These are phyloP conservation scores for Porcisia deanei DNA, from an alignment of 208 protist genomes.

Conservation along the genomic window DNA sequence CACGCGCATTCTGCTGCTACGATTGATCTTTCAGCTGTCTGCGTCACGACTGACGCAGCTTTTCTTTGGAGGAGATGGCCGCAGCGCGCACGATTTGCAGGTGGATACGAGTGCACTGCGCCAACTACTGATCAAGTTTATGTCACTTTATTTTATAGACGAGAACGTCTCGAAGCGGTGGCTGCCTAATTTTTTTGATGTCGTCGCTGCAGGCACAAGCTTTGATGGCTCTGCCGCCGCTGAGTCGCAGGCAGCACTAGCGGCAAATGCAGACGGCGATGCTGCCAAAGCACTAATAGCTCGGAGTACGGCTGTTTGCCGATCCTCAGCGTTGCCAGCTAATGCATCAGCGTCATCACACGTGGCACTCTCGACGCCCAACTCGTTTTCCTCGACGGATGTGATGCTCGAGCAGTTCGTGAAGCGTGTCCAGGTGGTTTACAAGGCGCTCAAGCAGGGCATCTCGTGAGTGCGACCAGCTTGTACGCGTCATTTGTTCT, in stretches of 20 bases:
- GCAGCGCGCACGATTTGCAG: constrained; percentile 54
- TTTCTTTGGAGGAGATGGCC: constrained; percentile 83
- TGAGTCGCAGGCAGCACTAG: neutral
- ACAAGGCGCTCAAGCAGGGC: constrained; percentile 74
- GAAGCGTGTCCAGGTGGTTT: constrained; percentile 67
- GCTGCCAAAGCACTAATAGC: constrained; percentile 9
- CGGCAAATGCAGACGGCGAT: neutral
- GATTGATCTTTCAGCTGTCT: constrained; percentile 65
- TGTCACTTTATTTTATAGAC: constrained; percentile 79
- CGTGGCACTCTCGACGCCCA: neutral
- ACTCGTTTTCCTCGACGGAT: constrained; percentile 19
- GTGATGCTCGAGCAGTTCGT: constrained; percentile 43
- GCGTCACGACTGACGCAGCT: constrained; percentile 53
- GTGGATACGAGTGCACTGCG: constrained; percentile 60
- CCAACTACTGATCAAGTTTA: constrained; percentile 49
- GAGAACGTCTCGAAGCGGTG: constrained; percentile 59
- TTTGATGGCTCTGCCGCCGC: constrained; percentile 38
- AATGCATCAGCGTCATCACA: neutral
- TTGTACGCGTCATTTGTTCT: neutral
- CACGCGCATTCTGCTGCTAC: constrained; percentile 71
- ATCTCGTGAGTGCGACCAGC: constrained; percentile 41
- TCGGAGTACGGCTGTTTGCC: constrained; percentile 1
- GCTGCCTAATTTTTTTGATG: constrained; percentile 75
- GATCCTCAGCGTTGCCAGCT: constrained; percentile 15
- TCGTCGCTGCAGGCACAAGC: constrained; percentile 59